Evolutionary conservation across 805 yeast species (phyloP), one percentile per base, ranked within the genome.

Genomic region (Starmera quercuum): DNA sequence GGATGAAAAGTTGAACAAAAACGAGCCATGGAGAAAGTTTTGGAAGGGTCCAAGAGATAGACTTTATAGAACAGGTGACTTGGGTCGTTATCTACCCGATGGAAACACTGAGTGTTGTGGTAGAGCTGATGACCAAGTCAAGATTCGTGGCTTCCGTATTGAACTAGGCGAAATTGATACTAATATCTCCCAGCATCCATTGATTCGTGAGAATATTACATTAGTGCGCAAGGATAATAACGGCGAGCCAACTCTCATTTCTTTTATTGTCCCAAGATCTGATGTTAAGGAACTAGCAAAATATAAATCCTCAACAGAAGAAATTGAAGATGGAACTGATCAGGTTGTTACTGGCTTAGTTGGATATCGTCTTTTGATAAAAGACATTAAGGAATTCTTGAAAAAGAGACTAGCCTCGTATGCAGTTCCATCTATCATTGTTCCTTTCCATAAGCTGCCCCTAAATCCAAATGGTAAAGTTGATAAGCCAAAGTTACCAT

Each of bases 61-160:
- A 52, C 63, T 94, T 38, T 92, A 92, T 67, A 73, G 97, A 61
- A 90, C 97, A 29, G 99, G 99, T 46, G 99, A 92, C 61, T 68
- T 92, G 44, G 99, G 98, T 35, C 77, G 98, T 47, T 92, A 94
- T 56, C 65, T 88, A 38, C 97, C 97, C 6, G 96, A 88, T 53
- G 99, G 98, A 37, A 85, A 92, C 63, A 87, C 92, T 47, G 99
- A 92, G 66, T 90, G 97, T 59, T 83, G 95, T 56, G 99, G 99
- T 39, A 77, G 99, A 58, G 98, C 98, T 19, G 99, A 92, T 63
- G 97, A 90, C 56, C 99, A 92, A 61, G 96, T 92, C 40, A 92
- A 92, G 60, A 92, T 92, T 46, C 78, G 99, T 64, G 99, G 99
- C 2, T 94, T 92, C 75, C 77, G 99, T 63, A 94, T 92, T 43